A percentile compares a stretch with the other conserved stretches of the same genome.
Conservation (phyloP, 2,329 filamentous ascomycete species). For the Exophiala spinifera region DNA sequence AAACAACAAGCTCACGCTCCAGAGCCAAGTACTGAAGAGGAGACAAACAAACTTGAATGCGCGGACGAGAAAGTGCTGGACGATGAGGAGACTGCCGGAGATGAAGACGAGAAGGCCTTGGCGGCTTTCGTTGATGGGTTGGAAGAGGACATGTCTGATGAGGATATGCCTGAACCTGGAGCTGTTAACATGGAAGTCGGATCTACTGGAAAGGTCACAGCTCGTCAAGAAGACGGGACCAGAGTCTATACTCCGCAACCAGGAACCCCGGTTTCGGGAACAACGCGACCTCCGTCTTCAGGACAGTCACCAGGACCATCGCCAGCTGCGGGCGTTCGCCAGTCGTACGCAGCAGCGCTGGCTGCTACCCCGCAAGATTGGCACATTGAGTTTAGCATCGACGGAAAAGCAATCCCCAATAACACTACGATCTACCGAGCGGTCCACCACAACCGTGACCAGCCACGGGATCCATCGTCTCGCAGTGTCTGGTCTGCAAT, state of each 20-base stretch:
- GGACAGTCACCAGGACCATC: slow-evolving; percentile 42
- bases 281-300: slow-evolving; percentile 28
- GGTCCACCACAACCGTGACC: slow-evolving; percentile 68
- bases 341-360: slow-evolving; percentile 77
- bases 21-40: slow-evolving; percentile 58
- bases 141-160: slow-evolving; percentile 76
- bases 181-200: slow-evolving; percentile 91
- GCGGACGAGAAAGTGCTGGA: slow-evolving; percentile 85
- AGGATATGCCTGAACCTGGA: slow-evolving; percentile 72
- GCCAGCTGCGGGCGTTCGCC: slow-evolving; percentile 48
- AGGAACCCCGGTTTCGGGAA: slow-evolving; percentile 36
- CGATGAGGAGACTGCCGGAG: slow-evolving; percentile 63
- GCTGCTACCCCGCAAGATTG: slow-evolving; percentile 83
- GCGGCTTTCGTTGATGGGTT: slow-evolving; percentile 89
- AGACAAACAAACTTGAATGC: slow-evolving; percentile 77
- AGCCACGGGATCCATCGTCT: slow-evolving; percentile 62
- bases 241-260: slow-evolving; percentile 75
- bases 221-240: slow-evolving; percentile 87
- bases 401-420: slow-evolving; percentile 77
- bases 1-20: slow-evolving; percentile 55
- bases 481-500: slow-evolving; percentile 86
- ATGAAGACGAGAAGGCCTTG: slow-evolving; percentile 56
- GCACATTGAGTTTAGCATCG: slow-evolving; percentile 94
- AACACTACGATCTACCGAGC: slow-evolving; percentile 96
- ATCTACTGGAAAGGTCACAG: slow-evolving; percentile 81